Evolutionary conservation across 352 stramenopile species (phyloP).

Genomic region (Hyaloperonospora arabidopsidis): DNA sequence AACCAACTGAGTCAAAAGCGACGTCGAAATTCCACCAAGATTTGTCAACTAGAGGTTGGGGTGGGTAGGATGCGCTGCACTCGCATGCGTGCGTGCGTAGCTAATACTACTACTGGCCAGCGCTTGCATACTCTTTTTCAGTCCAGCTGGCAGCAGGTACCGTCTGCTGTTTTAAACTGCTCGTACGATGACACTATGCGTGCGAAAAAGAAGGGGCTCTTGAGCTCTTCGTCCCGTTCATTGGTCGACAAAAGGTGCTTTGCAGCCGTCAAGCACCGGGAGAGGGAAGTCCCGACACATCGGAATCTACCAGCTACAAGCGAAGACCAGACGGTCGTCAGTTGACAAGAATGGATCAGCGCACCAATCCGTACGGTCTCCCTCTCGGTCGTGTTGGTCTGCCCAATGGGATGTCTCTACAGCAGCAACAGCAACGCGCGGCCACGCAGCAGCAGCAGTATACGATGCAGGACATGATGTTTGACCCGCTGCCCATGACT

Average conservation of each 20-base stretch:
- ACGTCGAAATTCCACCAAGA: no score
- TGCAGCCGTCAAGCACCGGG: no score
- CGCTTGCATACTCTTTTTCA: no score
- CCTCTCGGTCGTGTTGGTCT: conserved; percentile 31
- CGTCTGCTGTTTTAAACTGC: no score
- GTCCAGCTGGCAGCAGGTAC: no score
- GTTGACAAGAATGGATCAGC: conserved; percentile 44
- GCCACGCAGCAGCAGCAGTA: conserved; percentile 40
- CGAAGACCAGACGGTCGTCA: conserved; percentile 17
- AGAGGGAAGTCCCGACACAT: conserved; percentile 7
- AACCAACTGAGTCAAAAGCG: no score
- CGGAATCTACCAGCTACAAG: conserved; percentile 27
- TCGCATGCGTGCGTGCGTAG: neutral
- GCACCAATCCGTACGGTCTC: conserved; percentile 52
- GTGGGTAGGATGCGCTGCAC: neutral
- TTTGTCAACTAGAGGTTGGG: no score
- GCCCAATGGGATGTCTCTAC: conserved; percentile 35
- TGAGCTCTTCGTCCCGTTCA: no score
- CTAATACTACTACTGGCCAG: no score
- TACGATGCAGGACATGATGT: conserved; percentile 69
- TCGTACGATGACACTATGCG: no score
- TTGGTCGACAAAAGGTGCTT: no score
- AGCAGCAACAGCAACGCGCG: conserved; percentile 19
- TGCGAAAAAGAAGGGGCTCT: no score
- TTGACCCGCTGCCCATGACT: conserved; percentile 59